Evolutionary conservation across 208 protist species (phyloP).

Genomic region (Leishmania guyanensis): DNA sequence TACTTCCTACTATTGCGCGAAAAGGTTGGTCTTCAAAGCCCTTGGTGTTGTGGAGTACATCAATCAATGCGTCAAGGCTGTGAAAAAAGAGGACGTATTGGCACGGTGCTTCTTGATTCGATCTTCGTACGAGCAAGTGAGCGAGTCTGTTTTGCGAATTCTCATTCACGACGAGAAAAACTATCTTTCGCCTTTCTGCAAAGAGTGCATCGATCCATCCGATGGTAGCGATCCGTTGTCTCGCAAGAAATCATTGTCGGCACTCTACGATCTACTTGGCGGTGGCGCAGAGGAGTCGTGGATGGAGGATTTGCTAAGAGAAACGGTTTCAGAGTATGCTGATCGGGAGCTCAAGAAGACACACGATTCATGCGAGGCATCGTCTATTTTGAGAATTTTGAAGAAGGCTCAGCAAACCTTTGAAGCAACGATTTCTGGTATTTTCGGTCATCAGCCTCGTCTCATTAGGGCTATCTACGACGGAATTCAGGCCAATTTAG

Average conservation of each 20-base stretch:
- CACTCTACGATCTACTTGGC: conserved; percentile 38
- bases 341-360: conserved; percentile 19
- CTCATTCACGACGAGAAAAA: conserved; percentile 52
- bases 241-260: conserved; percentile 18
- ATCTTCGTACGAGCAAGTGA: conserved; percentile 54
- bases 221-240: conserved; percentile 23
- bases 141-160: conserved; percentile 41
- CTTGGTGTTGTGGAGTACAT: conserved; percentile 51
- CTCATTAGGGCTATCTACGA: conserved; percentile 25
- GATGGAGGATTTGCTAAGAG: conserved; percentile 38
- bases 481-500: conserved; percentile 23
- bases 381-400: conserved; percentile 21
- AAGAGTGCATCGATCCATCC: conserved; percentile 37
- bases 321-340: conserved; percentile 28
- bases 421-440: conserved; percentile 17
- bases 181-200: conserved; percentile 39
- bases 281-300: conserved; percentile 30
- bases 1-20: conserved; percentile 35
- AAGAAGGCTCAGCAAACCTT: conserved; percentile 25
- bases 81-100: conserved; percentile 52
- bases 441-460: conserved; percentile 23
- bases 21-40: conserved; percentile 42
- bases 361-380: conserved; percentile 4
- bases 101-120: conserved; percentile 57
- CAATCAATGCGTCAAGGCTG: conserved; percentile 27